Base-by-base conservation (phyloP, 495 filamentous ascomycete genomes). In the Aspergillus nidulans region DNA sequence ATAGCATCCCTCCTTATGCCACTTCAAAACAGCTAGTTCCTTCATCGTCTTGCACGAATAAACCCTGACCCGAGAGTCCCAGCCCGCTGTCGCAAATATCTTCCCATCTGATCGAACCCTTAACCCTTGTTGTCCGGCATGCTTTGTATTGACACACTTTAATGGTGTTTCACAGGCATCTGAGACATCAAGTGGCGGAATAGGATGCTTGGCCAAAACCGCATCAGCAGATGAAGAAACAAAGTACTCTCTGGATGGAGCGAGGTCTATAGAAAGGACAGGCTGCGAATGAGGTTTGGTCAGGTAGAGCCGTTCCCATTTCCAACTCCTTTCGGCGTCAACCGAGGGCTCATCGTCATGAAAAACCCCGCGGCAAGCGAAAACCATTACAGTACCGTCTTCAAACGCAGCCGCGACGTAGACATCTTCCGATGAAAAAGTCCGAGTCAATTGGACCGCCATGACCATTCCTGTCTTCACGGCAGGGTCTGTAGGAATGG, bases 21-120 rank as follows among this genome's bases (percentile, higher is more conserved):
- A 97, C 71, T 95, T 96, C 58, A 97, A 71, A 55, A 97, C 94
- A 4, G 94, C 94, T 2, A 98, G 63, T 70, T 97, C 92, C 61
- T 85, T 87, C 80, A 97, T 80, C 0, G 84, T 87, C 63, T 87
- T 90, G 12, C 80, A 67, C 1, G 86, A 87, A 66, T 97, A 98
- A 7, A 97, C 85, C 16, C 94, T 72, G 0, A 90, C 72, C 39
- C 82, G 81, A 0, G 83, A 79, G 68, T 98, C 94, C 94, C 94
- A 98, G 10, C 94, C 94, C 7, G 90, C 94, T 0, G 94, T 97
- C 12, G 88, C 90, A 63, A 96, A 90, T 6, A 97, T 75, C 64
- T 81, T 86, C 5, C 83, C 88, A 68, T 98, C 94, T 5, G 79
- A 82, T 7, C 94, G 82, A n/a, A 97, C 78, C 7, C 69, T 68